phyloP scores from a whole-genome alignment of 139 green algal species.

The Pleodorina starrii region DNA sequence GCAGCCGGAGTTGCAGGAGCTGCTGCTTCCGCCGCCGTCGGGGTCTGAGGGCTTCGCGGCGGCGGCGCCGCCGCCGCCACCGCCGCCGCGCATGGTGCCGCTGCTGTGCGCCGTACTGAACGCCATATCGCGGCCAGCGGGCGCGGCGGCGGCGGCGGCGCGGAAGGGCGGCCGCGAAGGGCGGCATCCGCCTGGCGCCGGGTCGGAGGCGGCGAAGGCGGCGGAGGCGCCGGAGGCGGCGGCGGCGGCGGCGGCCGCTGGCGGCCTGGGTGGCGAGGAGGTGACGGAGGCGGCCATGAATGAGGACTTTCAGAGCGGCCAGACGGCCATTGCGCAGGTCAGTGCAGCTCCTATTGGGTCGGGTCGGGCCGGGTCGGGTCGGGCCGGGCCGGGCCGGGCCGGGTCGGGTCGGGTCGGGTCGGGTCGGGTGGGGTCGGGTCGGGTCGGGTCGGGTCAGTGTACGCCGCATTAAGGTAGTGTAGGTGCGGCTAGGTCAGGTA shows the following conservation, averaged over 20 bases:
- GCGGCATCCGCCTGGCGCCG: not conserved
- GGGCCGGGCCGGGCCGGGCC: too few species aligned
- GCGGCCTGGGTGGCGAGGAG: not conserved
- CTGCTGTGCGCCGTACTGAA: constrained; percentile 71
- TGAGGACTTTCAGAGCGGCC: constrained; percentile 50
- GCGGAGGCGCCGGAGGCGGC: not conserved
- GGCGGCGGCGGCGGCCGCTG: not conserved
- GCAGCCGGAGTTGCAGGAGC: not conserved
- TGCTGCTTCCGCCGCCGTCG: too few species aligned
- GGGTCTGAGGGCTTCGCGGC: too few species aligned
- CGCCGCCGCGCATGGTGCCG: constrained; percentile 44
- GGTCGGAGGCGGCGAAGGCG: too few species aligned
- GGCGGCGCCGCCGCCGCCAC: not conserved
- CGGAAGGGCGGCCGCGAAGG: not conserved
- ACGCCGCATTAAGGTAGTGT: too few species aligned
- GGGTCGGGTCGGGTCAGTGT: too few species aligned
- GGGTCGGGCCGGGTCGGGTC: too few species aligned
- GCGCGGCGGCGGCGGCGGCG: not conserved
- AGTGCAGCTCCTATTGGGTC: too few species aligned
- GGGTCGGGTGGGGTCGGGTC: too few species aligned
- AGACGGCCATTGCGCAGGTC: constrained; percentile 73
- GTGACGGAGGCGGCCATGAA: constrained; percentile 61
- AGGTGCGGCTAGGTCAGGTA: too few species aligned
- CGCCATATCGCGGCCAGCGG: not conserved
- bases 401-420: too few species aligned